Conservation (phyloP, 495 filamentous ascomycete genomes). For the Darksidea phi region DNA sequence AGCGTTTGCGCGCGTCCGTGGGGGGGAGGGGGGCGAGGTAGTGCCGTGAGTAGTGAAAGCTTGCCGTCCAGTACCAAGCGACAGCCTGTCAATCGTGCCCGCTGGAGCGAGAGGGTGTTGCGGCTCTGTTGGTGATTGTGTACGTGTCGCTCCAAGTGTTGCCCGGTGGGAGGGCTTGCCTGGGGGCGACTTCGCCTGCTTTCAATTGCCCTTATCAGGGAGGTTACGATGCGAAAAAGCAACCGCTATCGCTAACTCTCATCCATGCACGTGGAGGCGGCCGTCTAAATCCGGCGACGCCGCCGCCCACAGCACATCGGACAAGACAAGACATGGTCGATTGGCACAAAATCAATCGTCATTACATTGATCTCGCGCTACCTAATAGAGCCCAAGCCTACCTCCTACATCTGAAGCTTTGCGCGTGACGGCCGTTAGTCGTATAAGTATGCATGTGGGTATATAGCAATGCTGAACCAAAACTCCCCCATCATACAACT, state of each 20-base stretch:
- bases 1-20: neutral
- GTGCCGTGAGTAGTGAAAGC: neutral
- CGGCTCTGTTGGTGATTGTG: neutral
- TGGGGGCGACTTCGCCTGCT: slow-evolving; percentile 16
- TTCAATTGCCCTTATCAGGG: slow-evolving; percentile 27
- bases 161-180: neutral
- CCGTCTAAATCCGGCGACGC: no score
- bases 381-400: neutral
- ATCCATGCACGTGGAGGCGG: no score
- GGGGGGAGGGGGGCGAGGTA: neutral
- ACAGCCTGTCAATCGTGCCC: neutral
- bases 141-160: slow-evolving; percentile 4
- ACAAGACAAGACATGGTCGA: no score
- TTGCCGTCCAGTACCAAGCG: neutral
- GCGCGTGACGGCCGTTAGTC: slow-evolving; percentile 14
- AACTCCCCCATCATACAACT: slow-evolving; percentile 1
- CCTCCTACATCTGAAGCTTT: neutral
- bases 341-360: no score
- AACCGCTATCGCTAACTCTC: slow-evolving; percentile 27
- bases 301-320: no score
- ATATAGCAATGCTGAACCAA: slow-evolving; percentile 35
- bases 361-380: neutral
- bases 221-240: slow-evolving; percentile 25
- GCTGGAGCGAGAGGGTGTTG: neutral
- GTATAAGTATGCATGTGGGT: slow-evolving; percentile 36